These are phyloP conservation scores for Blastobotrys petasosporus DNA, from an alignment of 1,139 yeast species.

Conservation along the genomic window DNA sequence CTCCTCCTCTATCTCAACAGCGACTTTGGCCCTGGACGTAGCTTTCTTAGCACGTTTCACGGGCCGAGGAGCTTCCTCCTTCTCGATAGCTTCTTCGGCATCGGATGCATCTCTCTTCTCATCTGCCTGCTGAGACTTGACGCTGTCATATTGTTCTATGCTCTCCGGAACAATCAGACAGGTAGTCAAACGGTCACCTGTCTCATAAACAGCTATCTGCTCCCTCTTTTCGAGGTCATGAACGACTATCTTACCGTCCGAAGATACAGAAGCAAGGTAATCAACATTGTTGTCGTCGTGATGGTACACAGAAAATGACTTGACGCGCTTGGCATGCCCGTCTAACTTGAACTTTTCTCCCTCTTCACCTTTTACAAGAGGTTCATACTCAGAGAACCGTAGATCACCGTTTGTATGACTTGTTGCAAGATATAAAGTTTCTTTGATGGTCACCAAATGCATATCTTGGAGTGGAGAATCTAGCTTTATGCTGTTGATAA, in stretches of 20 bases:
- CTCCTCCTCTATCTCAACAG: slow-evolving; percentile 18
- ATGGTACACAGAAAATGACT: slow-evolving; percentile 57
- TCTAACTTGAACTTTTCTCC: slow-evolving; percentile 43
- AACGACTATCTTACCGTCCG: slow-evolving; percentile 88
- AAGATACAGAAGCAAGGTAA: slow-evolving; percentile 73
- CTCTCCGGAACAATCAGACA: slow-evolving; percentile 71
- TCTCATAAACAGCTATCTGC: slow-evolving; percentile 83
- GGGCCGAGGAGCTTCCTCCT: slow-evolving; percentile 32
- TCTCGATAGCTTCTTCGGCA: background rate
- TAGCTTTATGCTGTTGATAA: slow-evolving; percentile 43
- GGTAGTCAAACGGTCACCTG: slow-evolving; percentile 92
- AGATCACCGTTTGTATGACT: slow-evolving; percentile 75
- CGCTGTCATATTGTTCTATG: slow-evolving; percentile 64
- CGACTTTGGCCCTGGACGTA: slow-evolving; percentile 27
- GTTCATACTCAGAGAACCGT: slow-evolving; percentile 44
- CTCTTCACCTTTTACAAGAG: slow-evolving; percentile 24
- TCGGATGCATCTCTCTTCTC: slow-evolving; percentile 51
- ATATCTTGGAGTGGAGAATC: slow-evolving; percentile 63
- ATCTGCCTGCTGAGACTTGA: slow-evolving; percentile 52
- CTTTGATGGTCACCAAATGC: slow-evolving; percentile 39
- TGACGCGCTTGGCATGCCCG: slow-evolving; percentile 84
- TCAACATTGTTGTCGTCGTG: slow-evolving; percentile 37
- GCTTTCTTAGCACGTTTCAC: slow-evolving; percentile 43
- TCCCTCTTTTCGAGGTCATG: slow-evolving; percentile 73
- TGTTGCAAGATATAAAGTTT: slow-evolving; percentile 47